Base-by-base conservation (phyloP, 1,284 basidiomycete species). In the Austropuccinia psidii region DNA sequence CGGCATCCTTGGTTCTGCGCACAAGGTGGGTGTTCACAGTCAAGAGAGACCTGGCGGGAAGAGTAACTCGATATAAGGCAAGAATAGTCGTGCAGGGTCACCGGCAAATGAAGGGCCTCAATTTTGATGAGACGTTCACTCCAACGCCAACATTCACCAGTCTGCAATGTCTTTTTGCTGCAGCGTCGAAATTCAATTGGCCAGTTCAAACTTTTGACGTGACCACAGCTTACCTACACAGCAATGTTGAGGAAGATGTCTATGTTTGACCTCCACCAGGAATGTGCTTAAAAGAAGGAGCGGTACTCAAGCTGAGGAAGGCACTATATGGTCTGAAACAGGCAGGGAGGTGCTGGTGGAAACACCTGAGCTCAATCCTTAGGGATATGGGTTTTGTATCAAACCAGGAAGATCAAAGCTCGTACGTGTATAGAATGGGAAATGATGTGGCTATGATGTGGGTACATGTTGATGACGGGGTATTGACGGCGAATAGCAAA, bases 381-480 rank as follows among this genome's bases (percentile, higher is more conserved):
- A 31, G 7, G 3, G 8, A 19, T 2, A 41, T 64, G n/a, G 60
- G 60, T 27, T 64, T 64, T 45, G 19, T 5, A 21, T 24, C 60
- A 7, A 64, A 41, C n/a, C 37, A 43, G 6, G 17, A 64, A 13
- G 60, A 64, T 64, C 60, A 64, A 21, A 41, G 35, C 8, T 19
- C 39, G 37, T 43, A 45, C 61, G 11, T 31, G 0, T 64, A 47
- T 29, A 4, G 8, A 4, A 21, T 24, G 1, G 35, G 61, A 8
- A 11, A 45, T 27, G 21, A 45, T 3, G n/a, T 7, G 61, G 35
- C 19, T 4, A 27, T 62, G n/a, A 39, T 62, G 4, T 62, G 60
- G 60, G 37, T 62, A 2, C 60, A 62, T 31, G 37, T 62, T 5
- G 60, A 62, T 45, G 39, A 62, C n/a, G 60, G 60, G 17, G 21